Evolutionary conservation across 768 basidiomycete species (phyloP), one percentile per base, ranked within the genome.

Genomic region (Tulasnella sp.): DNA sequence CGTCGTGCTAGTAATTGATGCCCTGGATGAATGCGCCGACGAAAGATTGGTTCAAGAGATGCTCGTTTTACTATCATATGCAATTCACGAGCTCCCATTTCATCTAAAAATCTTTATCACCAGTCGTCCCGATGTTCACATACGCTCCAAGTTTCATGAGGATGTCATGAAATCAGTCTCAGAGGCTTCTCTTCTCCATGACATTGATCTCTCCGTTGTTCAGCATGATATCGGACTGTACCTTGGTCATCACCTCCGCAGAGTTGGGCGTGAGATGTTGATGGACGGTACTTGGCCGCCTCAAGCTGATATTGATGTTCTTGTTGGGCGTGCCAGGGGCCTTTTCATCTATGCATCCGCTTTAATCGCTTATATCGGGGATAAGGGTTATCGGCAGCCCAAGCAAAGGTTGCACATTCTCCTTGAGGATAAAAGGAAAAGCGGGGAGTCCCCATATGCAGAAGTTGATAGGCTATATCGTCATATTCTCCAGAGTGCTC

Each of bases 1-100:
- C 5, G 32, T 64, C 24, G 37, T 69, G 15, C 52, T 69, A 37
- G 58, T 68, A 39, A 56, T 70, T 20, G 69, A 70, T 54, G 68
- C 62, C 3, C 54, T 69, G 25, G 67, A 69, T 54, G 67, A 69
- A 58, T 63, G 67, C 5, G 59, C 45, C 6, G 32, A 28, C n/a
- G 45, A 44, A 25, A 47, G 22, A 19, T 45, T 16, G 9, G 25
- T 43, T 5, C 43, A 52, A 19, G 24, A 41, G 4, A 41, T 67
- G 2, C 57, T 67, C 22, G 12, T n/a, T 12, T 34, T 66, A 8
- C 55, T 67, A 13, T 45, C 53, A 3, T 22, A 39, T 4, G 41
- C 45, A 19, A 24, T 57, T 2, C 13, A n/a, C 15, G 45, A 57
- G 3, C 58, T 67, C 34, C 66, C 66, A 3, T 7, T 48, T 15